Percentiles rank a stretch among this genome's conserved stretches.
Evolutionary conservation across 2,329 filamentous ascomycete genomes (phyloP).

Genomic region (Akanthomyces muscarius): DNA sequence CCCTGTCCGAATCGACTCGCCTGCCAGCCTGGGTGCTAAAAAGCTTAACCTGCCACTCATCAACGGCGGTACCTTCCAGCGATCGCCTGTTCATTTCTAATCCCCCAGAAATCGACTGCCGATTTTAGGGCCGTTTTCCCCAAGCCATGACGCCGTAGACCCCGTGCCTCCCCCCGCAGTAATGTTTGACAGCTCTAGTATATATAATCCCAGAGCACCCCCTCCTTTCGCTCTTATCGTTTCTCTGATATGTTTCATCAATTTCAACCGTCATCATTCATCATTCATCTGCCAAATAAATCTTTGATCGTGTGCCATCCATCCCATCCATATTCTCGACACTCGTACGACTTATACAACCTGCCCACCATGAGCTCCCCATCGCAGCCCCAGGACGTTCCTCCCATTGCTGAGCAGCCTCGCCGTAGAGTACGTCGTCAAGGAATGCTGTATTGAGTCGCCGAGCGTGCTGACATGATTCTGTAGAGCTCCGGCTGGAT

Average conservation of each 20-base stretch:
- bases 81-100: background rate
- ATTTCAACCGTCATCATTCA: background rate
- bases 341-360: background rate
- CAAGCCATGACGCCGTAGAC: slow-evolving; percentile 7
- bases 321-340: background rate
- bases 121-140: background rate
- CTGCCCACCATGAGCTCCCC: slow-evolving; percentile 6
- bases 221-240: background rate
- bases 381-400: slow-evolving; percentile 1
- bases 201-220: slow-evolving; percentile 1
- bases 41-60: background rate
- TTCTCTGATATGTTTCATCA: background rate
- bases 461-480: background rate
- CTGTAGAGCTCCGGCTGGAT: slow-evolving; percentile 44
- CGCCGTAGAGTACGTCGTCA: slow-evolving; percentile 2
- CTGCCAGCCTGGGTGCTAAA: background rate
- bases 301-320: background rate
- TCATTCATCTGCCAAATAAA: background rate
- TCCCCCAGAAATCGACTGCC: background rate
- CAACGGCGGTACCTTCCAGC: background rate
- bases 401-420: background rate
- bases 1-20: background rate
- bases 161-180: slow-evolving; percentile 1
- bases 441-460: too few relatives aligned
- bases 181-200: background rate